Evolutionary conservation across 257 asterid species (phyloP).

Genomic region (Przewalskia tangutica): DNA sequence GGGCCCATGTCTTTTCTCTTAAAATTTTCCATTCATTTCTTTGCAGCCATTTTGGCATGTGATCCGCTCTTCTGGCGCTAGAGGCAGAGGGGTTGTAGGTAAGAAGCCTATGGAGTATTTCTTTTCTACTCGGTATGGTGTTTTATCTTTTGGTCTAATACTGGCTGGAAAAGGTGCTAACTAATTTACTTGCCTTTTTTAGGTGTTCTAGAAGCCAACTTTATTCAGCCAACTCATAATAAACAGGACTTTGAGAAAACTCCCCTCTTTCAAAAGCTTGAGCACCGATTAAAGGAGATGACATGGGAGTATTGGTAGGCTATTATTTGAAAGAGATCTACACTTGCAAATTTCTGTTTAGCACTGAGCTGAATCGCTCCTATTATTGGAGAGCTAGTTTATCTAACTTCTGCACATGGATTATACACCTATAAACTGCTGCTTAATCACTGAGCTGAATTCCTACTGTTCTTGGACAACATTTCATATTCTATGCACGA

Average conservation of each 20-base stretch:
- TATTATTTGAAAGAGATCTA: background rate
- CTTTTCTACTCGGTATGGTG: background rate
- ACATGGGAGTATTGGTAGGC: conserved; percentile 79
- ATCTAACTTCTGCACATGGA: background rate
- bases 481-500: background rate
- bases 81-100: conserved; percentile 99
- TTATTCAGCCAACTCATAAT: conserved; percentile 77
- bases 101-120: conserved; percentile 22
- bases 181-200: conserved; percentile 9
- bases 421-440: background rate
- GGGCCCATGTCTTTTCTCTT: conserved; percentile 7
- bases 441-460: background rate
- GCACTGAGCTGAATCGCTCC: background rate
- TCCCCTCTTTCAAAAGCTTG: conserved; percentile 88
- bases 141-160: background rate
- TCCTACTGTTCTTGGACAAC: background rate
- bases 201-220: conserved; percentile 93
- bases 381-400: background rate
- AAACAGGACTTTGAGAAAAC: conserved; percentile 95
- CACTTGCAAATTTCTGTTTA: background rate
- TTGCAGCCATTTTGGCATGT: conserved; percentile 98
- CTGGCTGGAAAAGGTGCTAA: conserved; percentile 4
- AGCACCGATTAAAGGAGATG: conserved; percentile 75
- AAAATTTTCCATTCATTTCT: conserved; percentile 1
- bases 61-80: conserved; percentile 32